Evolutionary conservation across 1,284 basidiomycete species (phyloP), one percentile per base, ranked within the genome.

Genomic region (Ganoderma meredithae): DNA sequence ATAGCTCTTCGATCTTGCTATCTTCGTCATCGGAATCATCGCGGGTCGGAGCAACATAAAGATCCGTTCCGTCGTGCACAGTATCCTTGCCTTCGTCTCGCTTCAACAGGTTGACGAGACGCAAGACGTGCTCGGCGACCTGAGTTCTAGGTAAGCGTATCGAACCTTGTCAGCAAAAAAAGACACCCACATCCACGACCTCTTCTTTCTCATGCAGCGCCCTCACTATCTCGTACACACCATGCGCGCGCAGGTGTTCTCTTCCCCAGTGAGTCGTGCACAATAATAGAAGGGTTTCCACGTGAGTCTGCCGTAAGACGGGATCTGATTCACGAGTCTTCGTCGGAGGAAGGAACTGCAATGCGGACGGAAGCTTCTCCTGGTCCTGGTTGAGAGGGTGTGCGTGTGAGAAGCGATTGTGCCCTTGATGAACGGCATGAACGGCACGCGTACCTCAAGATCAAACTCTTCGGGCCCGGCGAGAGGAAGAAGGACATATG

Each of bases 401-500:
- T n/a, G 52, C 0, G 49, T 13, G 55, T 66, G 59, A 19, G 52
- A 55, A 33, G 31, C n/a, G 13, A 39, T 9, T 36, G 15, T 9
- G 12, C 36, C 33, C 49, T 41, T 27, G 55, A 64, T 44, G 36
- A 19, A 17, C 31, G 27, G 27, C 27, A 31, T 31, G 27, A 31
- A 31, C 27, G 25, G 59, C 41, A 44, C 47, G 74, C 82, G 67
- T 72, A 93, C 94, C 73, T 97, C 96, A 1, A 96, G 84, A 69
- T 97, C 95, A 70, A 95, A 91, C 79, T 99, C 97, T 79, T 98
- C 96, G 0, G 96, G 93, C 5, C 97, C 97, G 70, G 97, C 96
- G 2, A 99, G 85, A 0, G 97, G 97, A 4, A 97, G 86, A 1
- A 99, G 84, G 12, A 99, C 84, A 75, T 90, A 93, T 0, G 94